Evolutionary conservation across 2,329 filamentous ascomycete species (phyloP).

Genomic region (Apiospora arundinis): DNA sequence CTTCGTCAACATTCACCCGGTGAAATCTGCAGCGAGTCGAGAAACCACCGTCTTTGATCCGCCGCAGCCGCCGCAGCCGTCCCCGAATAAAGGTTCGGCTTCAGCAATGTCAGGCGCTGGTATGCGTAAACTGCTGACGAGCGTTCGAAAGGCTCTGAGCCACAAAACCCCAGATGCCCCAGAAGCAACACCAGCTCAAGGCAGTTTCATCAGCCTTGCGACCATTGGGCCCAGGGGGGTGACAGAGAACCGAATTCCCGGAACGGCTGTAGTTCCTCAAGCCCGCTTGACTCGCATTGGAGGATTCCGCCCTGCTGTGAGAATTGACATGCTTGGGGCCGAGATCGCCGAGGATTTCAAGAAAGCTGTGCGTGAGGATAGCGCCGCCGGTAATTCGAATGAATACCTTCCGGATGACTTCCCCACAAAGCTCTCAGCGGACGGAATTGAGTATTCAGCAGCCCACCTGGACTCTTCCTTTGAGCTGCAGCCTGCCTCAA

Average conservation of each 20-base stretch:
- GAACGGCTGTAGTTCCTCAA: constrained; percentile 66
- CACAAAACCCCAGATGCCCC: constrained; percentile 56
- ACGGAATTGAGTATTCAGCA: constrained; percentile 49
- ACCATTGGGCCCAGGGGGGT: constrained; percentile 58
- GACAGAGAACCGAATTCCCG: constrained; percentile 64
- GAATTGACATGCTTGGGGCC: constrained; percentile 84
- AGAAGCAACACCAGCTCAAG: constrained; percentile 44
- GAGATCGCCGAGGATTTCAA: constrained; percentile 81
- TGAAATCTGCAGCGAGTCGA: constrained; percentile 51
- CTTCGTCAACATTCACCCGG: constrained; percentile 72
- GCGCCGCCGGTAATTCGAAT: constrained; percentile 46
- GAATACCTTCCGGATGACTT: constrained; percentile 30
- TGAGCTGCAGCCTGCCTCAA: constrained; percentile 41
- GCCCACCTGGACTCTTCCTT: constrained; percentile 51
- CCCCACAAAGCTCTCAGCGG: constrained; percentile 35
- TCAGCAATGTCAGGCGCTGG: constrained; percentile 73
- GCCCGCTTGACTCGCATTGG: constrained; percentile 49
- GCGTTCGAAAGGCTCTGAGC: constrained; percentile 82
- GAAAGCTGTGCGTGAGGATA: constrained; percentile 72
- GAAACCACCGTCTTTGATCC: constrained; percentile 60
- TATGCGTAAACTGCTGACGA: constrained; percentile 86
- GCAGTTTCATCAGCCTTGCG: constrained; percentile 55
- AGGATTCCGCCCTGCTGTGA: constrained; percentile 59
- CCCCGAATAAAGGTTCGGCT: constrained; percentile 52
- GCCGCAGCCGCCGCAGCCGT: constrained; percentile 42